phyloP scores from a whole-genome alignment of 1,284 basidiomycete genomes.

The Nidula niveotomentosa region DNA sequence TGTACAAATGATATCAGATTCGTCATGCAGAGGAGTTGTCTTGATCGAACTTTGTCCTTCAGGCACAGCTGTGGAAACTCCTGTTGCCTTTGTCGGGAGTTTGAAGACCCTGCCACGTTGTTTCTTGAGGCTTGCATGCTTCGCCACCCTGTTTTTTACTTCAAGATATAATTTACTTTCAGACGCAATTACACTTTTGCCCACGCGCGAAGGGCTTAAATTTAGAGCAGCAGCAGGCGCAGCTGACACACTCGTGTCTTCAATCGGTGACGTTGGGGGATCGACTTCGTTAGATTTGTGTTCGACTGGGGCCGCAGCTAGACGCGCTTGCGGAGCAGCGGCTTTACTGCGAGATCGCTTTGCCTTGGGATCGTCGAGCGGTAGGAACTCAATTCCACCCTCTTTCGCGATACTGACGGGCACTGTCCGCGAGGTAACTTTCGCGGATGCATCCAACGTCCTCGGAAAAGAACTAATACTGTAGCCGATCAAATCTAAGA shows the following conservation, averaged over 20 bases:
- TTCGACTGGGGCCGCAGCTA: slow-evolving; percentile 1
- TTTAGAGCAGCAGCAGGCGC: slow-evolving; percentile 7
- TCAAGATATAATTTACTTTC: slow-evolving; percentile 24
- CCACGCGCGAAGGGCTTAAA: background rate
- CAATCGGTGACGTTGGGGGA: slow-evolving; percentile 34
- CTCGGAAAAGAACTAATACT: slow-evolving; percentile 1
- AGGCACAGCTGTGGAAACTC: slow-evolving; percentile 7
- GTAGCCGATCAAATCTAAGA: background rate
- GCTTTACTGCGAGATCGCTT: slow-evolving; percentile 7
- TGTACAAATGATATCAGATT: slow-evolving; percentile 28
- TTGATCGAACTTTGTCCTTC: background rate
- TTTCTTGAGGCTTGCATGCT: slow-evolving; percentile 20
- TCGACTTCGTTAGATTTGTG: slow-evolving; percentile 1
- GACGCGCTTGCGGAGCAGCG: background rate
- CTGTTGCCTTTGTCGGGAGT: slow-evolving; percentile 12
- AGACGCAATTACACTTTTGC: background rate
- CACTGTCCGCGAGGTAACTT: background rate
- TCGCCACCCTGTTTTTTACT: slow-evolving; percentile 29
- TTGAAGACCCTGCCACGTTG: slow-evolving; percentile 25
- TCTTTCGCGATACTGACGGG: background rate
- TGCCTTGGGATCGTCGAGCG: background rate
- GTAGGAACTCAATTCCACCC: background rate
- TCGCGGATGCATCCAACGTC: background rate
- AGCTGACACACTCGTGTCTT: slow-evolving; percentile 23
- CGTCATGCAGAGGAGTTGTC: slow-evolving; percentile 10